phyloP scores from a whole-genome alignment of 73 alveolate species.

The Stentor coeruleus region DNA sequence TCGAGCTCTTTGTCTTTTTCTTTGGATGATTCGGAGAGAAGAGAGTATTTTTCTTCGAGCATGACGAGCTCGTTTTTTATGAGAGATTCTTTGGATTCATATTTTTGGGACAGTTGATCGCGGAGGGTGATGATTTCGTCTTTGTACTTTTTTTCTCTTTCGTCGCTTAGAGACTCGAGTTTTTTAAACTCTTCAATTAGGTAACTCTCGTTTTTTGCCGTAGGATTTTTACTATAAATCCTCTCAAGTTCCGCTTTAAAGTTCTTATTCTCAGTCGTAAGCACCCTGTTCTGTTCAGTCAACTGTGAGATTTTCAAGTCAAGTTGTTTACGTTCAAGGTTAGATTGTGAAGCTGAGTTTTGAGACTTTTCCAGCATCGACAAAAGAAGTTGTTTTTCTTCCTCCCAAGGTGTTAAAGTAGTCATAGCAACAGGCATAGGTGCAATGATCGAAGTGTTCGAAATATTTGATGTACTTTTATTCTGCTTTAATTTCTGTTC shows the following conservation, averaged over 20 bases:
- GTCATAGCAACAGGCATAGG: background rate
- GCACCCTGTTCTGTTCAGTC: too few relatives aligned
- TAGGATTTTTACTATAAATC: background rate
- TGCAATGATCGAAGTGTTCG: background rate
- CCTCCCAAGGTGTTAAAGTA: background rate
- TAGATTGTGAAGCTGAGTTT: background rate
- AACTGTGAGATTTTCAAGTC: background rate
- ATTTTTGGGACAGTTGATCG: background rate
- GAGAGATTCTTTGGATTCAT: background rate
- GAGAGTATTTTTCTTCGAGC: background rate
- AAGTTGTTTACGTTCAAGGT: background rate
- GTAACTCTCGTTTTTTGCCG: background rate
- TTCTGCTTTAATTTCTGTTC: conserved; percentile 12
- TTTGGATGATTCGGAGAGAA: background rate
- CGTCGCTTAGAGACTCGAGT: background rate
- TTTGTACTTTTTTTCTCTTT: background rate
- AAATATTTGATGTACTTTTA: background rate
- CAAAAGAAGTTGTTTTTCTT: background rate
- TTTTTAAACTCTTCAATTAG: background rate
- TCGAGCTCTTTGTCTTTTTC: conserved; percentile 14
- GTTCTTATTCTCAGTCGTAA: background rate
- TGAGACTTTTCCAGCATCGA: conserved; percentile 6
- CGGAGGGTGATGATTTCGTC: background rate
- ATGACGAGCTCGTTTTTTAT: background rate
- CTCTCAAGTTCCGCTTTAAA: background rate